A percentile compares a stretch with the other conserved stretches of the same genome.
These are phyloP conservation scores for Paraphaeosphaeria sporulosa DNA, from an alignment of 2,329 filamentous ascomycete species.

Conservation along the genomic window DNA sequence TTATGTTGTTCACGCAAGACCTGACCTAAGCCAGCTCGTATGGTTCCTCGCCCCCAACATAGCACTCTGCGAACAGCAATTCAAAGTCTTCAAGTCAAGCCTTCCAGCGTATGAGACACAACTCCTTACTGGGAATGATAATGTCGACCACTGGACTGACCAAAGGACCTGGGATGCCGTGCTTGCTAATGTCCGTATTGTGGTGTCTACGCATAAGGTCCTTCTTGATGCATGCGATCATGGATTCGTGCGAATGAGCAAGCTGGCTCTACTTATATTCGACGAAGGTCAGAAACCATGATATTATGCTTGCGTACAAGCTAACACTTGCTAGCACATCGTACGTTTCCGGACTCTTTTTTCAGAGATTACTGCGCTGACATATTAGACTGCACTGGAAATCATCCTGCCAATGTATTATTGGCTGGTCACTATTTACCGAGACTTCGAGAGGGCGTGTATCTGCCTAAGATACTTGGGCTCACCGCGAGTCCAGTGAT, in stretches of 20 bases:
- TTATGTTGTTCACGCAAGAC: slow-evolving; percentile 5
- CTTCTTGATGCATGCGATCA: slow-evolving; percentile 77
- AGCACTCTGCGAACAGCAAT: slow-evolving; percentile 56
- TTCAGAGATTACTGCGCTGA: background rate
- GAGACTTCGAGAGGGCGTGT: slow-evolving; percentile 34
- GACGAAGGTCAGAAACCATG: slow-evolving; percentile 71
- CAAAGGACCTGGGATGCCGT: slow-evolving; percentile 71
- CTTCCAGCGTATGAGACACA: slow-evolving; percentile 63
- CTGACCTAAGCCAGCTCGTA: slow-evolving; percentile 42
- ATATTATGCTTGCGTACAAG: background rate
- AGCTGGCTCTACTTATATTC: slow-evolving; percentile 75
- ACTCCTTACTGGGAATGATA: slow-evolving; percentile 72
- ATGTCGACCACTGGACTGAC: slow-evolving; percentile 76
- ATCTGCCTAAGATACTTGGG: slow-evolving; percentile 74
- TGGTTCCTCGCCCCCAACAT: slow-evolving; percentile 59
- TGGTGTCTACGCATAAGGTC: slow-evolving; percentile 80
- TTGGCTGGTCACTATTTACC: slow-evolving; percentile 76
- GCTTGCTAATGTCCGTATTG: slow-evolving; percentile 70
- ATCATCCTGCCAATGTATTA: slow-evolving; percentile 71
- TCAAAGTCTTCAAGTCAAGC: slow-evolving; percentile 41
- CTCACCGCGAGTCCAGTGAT: slow-evolving; percentile 82
- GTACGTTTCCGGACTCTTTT: background rate
- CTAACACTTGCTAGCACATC: slow-evolving; percentile 13
- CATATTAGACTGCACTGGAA: slow-evolving; percentile 63
- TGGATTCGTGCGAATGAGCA: slow-evolving; percentile 72